Percentiles rank a stretch among this genome's conserved stretches.
Conservation (phyloP, 106 monocot species). For the Phalaenopsis aphrodite region DNA sequence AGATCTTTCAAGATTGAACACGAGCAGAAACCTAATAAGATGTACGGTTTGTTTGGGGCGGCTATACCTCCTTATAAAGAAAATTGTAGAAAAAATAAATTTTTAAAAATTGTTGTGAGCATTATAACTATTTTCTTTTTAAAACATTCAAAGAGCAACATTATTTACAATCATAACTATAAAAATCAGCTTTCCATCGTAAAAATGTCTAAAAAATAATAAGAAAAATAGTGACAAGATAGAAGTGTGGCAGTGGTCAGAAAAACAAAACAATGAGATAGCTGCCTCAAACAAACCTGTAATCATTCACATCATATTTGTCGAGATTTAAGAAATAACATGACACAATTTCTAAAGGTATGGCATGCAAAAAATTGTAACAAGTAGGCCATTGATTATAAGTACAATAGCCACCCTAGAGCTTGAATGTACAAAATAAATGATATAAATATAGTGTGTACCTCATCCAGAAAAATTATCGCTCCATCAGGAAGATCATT, state of each 20-base stretch:
- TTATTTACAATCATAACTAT: too few species aligned
- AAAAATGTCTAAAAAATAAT: too few species aligned
- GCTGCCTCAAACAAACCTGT: too few species aligned
- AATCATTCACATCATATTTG: neutral
- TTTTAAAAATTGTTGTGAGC: too few species aligned
- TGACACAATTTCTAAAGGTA: neutral
- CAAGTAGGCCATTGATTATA: neutral
- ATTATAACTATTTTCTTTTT: too few species aligned
- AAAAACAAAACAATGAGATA: neutral
- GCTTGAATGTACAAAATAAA: neutral
- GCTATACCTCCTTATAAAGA: too few species aligned
- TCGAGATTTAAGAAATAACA: neutral
- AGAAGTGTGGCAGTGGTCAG: too few species aligned
- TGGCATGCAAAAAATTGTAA: neutral
- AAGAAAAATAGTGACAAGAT: too few species aligned
- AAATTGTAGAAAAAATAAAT: too few species aligned
- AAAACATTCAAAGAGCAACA: too few species aligned
- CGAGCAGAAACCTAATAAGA: neutral
- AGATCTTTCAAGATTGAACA: neutral
- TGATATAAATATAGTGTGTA: neutral
- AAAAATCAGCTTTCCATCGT: too few species aligned
- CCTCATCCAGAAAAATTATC: conserved; percentile 92
- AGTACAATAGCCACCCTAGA: neutral
- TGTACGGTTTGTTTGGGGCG: too few species aligned
- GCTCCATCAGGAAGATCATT: conserved; percentile 88